phyloP scores from a whole-genome alignment of 305 asterid genomes.

The Fraxinus sp. region DNA sequence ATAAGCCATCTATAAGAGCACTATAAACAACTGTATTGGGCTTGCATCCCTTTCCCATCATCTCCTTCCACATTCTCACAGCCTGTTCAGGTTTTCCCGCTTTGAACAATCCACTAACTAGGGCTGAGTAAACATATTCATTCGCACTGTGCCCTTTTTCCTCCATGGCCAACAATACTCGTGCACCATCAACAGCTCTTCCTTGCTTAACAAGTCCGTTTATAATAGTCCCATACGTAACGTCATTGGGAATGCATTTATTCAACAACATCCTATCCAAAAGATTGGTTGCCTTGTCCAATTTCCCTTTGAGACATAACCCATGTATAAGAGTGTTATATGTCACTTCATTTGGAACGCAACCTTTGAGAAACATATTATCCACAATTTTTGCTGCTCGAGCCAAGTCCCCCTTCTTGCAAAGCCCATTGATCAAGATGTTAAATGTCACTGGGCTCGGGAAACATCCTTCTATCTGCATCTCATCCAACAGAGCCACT shows the following conservation, averaged over 20 bases:
- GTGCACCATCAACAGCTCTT: slow-evolving; percentile 61
- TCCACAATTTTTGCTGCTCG: slow-evolving; percentile 78
- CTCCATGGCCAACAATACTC: slow-evolving; percentile 61
- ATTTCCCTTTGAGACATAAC: slow-evolving; percentile 76
- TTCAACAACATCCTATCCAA: slow-evolving; percentile 67
- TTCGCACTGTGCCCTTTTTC: slow-evolving; percentile 61
- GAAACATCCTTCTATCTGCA: slow-evolving; percentile 82
- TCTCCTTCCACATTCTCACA: slow-evolving; percentile 53
- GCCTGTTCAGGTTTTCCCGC: slow-evolving; percentile 70
- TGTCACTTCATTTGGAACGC: slow-evolving; percentile 80
- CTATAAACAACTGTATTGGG: slow-evolving; percentile 78
- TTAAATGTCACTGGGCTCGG: slow-evolving; percentile 67
- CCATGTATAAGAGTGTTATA: slow-evolving; percentile 92
- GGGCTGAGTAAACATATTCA: slow-evolving; percentile 66
- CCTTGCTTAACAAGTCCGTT: slow-evolving; percentile 77
- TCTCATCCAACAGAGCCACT: slow-evolving; percentile 83
- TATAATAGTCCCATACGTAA: slow-evolving; percentile 81
- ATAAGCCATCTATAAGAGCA: slow-evolving; percentile 83
- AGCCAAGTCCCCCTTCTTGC: slow-evolving; percentile 74
- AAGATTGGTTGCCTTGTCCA: slow-evolving; percentile 73
- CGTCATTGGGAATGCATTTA: slow-evolving; percentile 61
- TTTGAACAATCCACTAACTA: slow-evolving; percentile 80
- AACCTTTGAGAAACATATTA: slow-evolving; percentile 91
- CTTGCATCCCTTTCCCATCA: slow-evolving; percentile 62
- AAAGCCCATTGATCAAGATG: slow-evolving; percentile 82